Percentiles rank a stretch among this genome's conserved stretches.
These are phyloP conservation scores for Diphasiastrum complanatum DNA, from an alignment of 83 land plant genomes.

Conservation along the genomic window DNA sequence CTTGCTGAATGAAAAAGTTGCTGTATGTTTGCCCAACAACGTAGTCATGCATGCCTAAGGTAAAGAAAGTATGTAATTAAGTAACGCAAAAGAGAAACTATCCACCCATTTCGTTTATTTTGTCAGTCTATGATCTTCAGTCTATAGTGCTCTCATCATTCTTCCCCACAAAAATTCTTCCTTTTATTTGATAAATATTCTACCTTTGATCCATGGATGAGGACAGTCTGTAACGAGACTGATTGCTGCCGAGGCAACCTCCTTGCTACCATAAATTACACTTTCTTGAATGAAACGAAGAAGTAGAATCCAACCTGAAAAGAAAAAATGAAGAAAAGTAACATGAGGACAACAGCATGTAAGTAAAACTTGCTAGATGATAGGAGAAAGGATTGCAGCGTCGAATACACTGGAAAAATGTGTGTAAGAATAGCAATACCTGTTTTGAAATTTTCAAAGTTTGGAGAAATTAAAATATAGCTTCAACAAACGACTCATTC, in stretches of 20 bases:
- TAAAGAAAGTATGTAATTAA: no score
- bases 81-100: no score
- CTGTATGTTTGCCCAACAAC: no score
- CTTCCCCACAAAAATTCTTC: no score
- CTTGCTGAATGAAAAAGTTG: no score
- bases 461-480: conserved; percentile 74
- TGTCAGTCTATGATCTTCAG: no score
- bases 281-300: conserved; percentile 59
- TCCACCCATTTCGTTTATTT: no score
- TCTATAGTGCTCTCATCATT: no score
- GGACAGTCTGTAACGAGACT: conserved; percentile 65
- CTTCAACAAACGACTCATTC: conserved; percentile 74
- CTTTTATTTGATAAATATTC: no score
- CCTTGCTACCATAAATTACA: conserved; percentile 75
- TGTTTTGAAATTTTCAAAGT: conserved; percentile 48
- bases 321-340: no score
- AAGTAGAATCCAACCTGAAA: conserved; percentile 83
- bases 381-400: no score
- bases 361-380: neutral
- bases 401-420: neutral
- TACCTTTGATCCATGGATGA: conserved; percentile 74
- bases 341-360: neutral
- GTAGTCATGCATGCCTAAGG: no score
- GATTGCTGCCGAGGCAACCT: conserved; percentile 87
- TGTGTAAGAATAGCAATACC: conserved; percentile 29